Percentiles rank a stretch among this genome's conserved stretches.
phyloP scores from a whole-genome alignment of 257 asterid species.

The Gardenia jasminoides region DNA sequence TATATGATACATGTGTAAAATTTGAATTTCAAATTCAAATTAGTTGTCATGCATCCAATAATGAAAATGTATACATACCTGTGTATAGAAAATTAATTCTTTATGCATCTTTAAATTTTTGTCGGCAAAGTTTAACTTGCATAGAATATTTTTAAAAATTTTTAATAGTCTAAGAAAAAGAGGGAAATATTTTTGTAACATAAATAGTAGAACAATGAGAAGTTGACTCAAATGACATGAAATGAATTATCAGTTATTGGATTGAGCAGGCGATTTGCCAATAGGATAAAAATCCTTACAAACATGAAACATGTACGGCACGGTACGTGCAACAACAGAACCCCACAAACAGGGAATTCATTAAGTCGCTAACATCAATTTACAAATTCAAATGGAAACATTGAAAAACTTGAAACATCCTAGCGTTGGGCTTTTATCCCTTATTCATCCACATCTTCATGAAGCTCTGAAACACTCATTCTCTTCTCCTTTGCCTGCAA shows the following conservation, averaged over 20 bases:
- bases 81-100: no score
- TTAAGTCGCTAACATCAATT: not conserved
- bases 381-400: not conserved
- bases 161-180: no score
- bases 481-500: not conserved
- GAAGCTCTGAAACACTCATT: not conserved
- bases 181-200: no score
- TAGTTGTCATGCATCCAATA: no score
- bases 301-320: not conserved
- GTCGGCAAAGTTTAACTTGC: no score
- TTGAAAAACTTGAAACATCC: not conserved
- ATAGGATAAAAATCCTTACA: not conserved
- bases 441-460: not conserved
- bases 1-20: no score
- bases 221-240: not conserved
- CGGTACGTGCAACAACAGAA: not conserved
- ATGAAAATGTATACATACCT: no score
- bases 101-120: no score
- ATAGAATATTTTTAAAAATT: no score
- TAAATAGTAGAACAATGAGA: no score
- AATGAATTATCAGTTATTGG: not conserved
- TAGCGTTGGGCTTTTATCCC: not conserved
- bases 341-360: not conserved
- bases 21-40: no score
- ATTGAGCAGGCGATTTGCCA: not conserved